Evolutionary conservation across 1,284 basidiomycete species (phyloP), one percentile per base, ranked within the genome.

Genomic region (Thelephora terrestris): DNA sequence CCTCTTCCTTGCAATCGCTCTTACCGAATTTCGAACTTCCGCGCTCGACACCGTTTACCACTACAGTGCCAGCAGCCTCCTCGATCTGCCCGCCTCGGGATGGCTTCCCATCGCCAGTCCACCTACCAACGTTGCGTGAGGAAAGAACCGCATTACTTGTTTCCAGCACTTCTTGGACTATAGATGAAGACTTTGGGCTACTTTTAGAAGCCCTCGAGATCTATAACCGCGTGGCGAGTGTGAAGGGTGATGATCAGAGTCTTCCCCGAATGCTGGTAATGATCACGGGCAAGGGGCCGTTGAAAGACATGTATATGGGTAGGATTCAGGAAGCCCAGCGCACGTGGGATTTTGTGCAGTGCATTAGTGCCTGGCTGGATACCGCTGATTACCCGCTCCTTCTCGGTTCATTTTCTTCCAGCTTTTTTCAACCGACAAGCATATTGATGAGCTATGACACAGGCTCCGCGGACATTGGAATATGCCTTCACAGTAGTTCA

Each of bases 111-210:
- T 37, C 38, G 29, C 32, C 27, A 45, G 64, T 16, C 61, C 60
- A 2, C 70, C 60, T 65, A 53, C 67, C 62, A 32, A 21, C 58
- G 10, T 63, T 80, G 17, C 76, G 85, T 14, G 55, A 68, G 2
- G 83, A 90, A 55, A 74, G 94, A 51, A 91, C 92, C 2, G 93
- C 91, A 0, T 68, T 99, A 3, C 59, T 98, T 18, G 83, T 99
- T 18, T 91, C 88, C 23, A 91, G 91, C 56, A 99, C 96, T 0
- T 92, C 88, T 9, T 99, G 96, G 95, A 99, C 96, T 0, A 82
- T 90, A 6, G 96, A 99, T 61, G 96, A 99, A 65, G 93, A 99
- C 63, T 98, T 99, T 55, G 70, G 75, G 3, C 76, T 96, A 39
- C 75, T 99, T 5, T 65, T 96, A 14, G 71, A 76, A 14, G 90